These are phyloP conservation scores for Pseudopithomyces chartarum DNA, from an alignment of 2,329 filamentous ascomycete genomes.

Conservation along the genomic window DNA sequence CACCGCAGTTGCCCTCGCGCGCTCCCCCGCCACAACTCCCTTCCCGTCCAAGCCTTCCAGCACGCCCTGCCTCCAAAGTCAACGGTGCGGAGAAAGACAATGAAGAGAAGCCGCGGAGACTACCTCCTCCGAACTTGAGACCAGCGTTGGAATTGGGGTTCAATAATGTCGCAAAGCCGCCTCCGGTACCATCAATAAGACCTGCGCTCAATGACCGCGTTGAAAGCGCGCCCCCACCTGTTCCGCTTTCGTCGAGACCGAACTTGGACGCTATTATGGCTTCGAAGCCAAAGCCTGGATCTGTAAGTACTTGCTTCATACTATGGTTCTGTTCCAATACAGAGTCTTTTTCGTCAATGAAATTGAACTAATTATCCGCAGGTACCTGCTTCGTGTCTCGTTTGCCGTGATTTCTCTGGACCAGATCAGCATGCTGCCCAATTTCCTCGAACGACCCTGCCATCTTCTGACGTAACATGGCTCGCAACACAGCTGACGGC, in stretches of 20 bases:
- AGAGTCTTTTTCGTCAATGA: not conserved
- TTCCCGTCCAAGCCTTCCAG: constrained; percentile 33
- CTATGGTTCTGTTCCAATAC: not conserved
- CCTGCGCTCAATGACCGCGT: constrained; percentile 16
- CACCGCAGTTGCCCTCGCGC: constrained; percentile 21
- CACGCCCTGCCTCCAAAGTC: constrained; percentile 18
- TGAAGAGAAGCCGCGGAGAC: constrained; percentile 30
- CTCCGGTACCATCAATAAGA: constrained; percentile 32
- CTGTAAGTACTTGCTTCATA: constrained; percentile 6
- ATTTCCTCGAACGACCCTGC: constrained; percentile 74
- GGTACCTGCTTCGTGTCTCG: constrained; percentile 61
- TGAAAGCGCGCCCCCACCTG: constrained; percentile 51
- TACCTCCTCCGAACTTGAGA: constrained; percentile 41
- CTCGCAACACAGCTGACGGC: constrained; percentile 78
- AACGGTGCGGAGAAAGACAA: constrained; percentile 16
- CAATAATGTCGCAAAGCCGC: constrained; percentile 46
- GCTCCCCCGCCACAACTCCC: constrained; percentile 34
- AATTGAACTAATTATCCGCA: not conserved
- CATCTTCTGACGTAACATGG: constrained; percentile 70
- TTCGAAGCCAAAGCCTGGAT: constrained; percentile 40
- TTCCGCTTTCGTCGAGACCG: constrained; percentile 62
- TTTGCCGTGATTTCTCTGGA: constrained; percentile 85
- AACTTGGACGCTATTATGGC: constrained; percentile 62
- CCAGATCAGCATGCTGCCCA: constrained; percentile 79
- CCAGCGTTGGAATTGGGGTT: constrained; percentile 55